Percentiles rank a stretch among this genome's conserved stretches.
phyloP scores from a whole-genome alignment of 768 basidiomycete genomes.

The Gloeostereum incarnatum region DNA sequence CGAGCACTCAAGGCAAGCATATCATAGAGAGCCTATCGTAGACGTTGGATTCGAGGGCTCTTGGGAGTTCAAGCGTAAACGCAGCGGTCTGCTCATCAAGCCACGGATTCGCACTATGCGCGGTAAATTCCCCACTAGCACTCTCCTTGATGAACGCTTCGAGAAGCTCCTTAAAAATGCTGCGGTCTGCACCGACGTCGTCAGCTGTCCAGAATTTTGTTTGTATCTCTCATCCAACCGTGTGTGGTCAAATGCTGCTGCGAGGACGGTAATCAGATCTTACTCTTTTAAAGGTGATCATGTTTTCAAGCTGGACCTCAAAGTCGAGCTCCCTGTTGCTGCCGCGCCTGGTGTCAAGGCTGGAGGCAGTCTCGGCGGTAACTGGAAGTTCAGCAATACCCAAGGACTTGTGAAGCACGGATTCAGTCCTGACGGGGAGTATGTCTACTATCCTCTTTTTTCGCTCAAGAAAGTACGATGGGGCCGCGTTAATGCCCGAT shows the following conservation, averaged over 20 bases:
- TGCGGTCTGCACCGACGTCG: constrained; percentile 2
- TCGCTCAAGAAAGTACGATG: constrained; percentile 1
- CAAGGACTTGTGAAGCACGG: constrained; percentile 2
- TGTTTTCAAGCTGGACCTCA: neutral
- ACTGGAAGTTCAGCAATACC: neutral
- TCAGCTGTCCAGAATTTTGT: constrained; percentile 2
- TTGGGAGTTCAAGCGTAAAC: constrained; percentile 1
- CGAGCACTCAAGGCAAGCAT: neutral
- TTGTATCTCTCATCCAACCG: constrained; percentile 1
- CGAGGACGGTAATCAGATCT: neutral
- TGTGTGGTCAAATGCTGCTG: neutral
- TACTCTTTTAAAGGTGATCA: constrained; percentile 1
- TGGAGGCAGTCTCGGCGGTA: neutral
- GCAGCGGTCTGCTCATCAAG: neutral
- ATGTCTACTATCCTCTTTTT: neutral
- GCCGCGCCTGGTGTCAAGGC: neutral
- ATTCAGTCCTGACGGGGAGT: neutral
- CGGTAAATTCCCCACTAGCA: constrained; percentile 1
- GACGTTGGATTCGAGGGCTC: neutral
- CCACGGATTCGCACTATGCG: constrained; percentile 1
- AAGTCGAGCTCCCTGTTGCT: neutral
- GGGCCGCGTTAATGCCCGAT: neutral
- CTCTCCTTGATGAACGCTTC: neutral
- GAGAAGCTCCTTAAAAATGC: neutral
- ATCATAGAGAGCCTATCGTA: neutral